Percentiles rank a stretch among this genome's conserved stretches.
Evolutionary conservation across 768 basidiomycete species (phyloP).

Genomic region (Mycena polygramma): DNA sequence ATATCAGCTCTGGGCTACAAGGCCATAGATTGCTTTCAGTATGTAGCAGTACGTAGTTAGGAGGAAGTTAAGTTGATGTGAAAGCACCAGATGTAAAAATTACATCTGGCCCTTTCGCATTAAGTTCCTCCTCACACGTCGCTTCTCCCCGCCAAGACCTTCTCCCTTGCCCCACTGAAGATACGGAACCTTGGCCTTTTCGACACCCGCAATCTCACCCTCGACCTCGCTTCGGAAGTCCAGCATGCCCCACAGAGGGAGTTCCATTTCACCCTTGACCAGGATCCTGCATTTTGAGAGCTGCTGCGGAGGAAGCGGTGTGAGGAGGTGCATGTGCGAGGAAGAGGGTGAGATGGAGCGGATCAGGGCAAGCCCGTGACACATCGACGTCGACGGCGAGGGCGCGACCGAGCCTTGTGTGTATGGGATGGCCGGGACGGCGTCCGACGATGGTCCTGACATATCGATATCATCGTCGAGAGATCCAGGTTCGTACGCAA

Average conservation of each 20-base stretch:
- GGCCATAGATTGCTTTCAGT: too few relatives aligned
- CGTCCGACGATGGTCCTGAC: slow-evolving; percentile 2
- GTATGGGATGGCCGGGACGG: slow-evolving; percentile 62
- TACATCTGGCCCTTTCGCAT: slow-evolving; percentile 86
- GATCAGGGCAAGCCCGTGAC: slow-evolving; percentile 84
- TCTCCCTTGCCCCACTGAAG: slow-evolving; percentile 81
- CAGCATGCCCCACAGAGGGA: slow-evolving; percentile 90
- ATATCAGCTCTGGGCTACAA: too few relatives aligned
- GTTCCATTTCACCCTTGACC: slow-evolving; percentile 90
- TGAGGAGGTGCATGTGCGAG: slow-evolving; percentile 79
- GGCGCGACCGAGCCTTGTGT: slow-evolving; percentile 67
- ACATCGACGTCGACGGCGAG: slow-evolving; percentile 69
- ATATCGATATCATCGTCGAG: slow-evolving; percentile 47
- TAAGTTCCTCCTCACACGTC: slow-evolving; percentile 85
- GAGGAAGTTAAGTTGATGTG: too few relatives aligned
- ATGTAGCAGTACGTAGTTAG: too few relatives aligned
- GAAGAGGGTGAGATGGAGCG: slow-evolving; percentile 62
- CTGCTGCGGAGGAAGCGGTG: slow-evolving; percentile 70
- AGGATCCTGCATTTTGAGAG: slow-evolving; percentile 64
- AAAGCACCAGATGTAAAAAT: too few relatives aligned
- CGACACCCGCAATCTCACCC: slow-evolving; percentile 60
- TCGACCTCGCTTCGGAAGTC: slow-evolving; percentile 66
- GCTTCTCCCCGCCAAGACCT: slow-evolving; percentile 79
- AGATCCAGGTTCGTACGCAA: slow-evolving; percentile 63
- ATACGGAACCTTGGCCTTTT: slow-evolving; percentile 75